Percentiles rank a stretch among this genome's conserved stretches.
Conservation (phyloP, 768 basidiomycete species). For the Cystofilobasidium ferigula region DNA sequence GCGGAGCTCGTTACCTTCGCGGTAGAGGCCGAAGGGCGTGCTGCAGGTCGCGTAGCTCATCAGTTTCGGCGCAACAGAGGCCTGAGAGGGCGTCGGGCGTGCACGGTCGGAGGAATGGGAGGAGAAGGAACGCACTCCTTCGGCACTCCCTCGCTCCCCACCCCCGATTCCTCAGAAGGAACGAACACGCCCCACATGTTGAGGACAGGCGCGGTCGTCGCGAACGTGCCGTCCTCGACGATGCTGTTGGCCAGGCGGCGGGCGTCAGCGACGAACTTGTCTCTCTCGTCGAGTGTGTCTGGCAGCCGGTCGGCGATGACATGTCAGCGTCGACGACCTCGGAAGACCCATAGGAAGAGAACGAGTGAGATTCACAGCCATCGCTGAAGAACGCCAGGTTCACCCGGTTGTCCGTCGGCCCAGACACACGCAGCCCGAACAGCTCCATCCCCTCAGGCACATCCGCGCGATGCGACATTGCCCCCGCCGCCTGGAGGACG, state of each 20-base stretch:
- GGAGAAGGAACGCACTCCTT: slow-evolving; percentile 4
- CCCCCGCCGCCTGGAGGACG: neutral
- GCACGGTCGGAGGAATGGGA: slow-evolving; percentile 25
- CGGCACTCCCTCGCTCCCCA: slow-evolving; percentile 27
- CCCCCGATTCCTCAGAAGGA: slow-evolving; percentile 35
- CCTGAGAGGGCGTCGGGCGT: slow-evolving; percentile 17
- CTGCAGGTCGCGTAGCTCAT: neutral
- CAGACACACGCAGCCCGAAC: slow-evolving; percentile 29
- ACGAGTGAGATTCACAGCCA: slow-evolving; percentile 32
- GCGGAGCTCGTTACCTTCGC: slow-evolving; percentile 35
- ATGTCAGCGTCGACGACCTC: neutral
- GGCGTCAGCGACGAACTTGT: slow-evolving; percentile 34
- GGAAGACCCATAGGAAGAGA: neutral
- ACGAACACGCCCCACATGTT: slow-evolving; percentile 36
- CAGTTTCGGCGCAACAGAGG: neutral
- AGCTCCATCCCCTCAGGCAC: slow-evolving; percentile 28
- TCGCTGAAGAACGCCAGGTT: slow-evolving; percentile 37
- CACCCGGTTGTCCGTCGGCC: slow-evolving; percentile 29
- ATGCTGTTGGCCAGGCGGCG: slow-evolving; percentile 31
- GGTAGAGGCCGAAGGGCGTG: slow-evolving; percentile 35
- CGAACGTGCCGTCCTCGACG: slow-evolving; percentile 33
- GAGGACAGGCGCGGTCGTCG: slow-evolving; percentile 30
- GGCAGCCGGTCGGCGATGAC: neutral
- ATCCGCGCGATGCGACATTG: neutral
- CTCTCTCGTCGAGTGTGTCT: slow-evolving; percentile 33